A percentile compares a stretch with the other conserved stretches of the same genome.
Evolutionary conservation across 139 green algal species (phyloP).

Genomic region (Chlamydomonas urium): DNA sequence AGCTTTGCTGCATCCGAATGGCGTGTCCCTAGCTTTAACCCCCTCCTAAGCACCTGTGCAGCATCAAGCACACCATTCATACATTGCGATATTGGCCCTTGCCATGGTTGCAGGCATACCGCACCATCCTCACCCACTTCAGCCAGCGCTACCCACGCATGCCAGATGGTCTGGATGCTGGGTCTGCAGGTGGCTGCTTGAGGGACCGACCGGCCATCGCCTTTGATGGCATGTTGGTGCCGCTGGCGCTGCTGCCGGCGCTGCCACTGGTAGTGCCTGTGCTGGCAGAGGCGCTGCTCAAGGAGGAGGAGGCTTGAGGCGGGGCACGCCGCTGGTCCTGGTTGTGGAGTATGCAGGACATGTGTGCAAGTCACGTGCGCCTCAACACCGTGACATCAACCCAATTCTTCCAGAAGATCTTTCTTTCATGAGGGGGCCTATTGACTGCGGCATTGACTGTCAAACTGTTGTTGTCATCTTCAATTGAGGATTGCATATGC

Average conservation of each 20-base stretch:
- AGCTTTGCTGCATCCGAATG: neutral
- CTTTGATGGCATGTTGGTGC: constrained; percentile 48
- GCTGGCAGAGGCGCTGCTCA: neutral
- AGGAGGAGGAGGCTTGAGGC: constrained; percentile 6
- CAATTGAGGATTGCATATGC: too few species aligned
- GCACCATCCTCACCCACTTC: constrained; percentile 97
- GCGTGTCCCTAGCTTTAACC: neutral
- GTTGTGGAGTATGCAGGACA: too few species aligned
- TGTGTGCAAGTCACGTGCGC: too few species aligned
- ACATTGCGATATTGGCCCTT: too few species aligned
- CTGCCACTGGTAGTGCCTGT: constrained; percentile 25
- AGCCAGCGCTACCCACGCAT: constrained; percentile 91
- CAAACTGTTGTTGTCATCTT: too few species aligned
- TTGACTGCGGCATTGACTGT: too few species aligned
- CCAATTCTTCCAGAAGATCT: too few species aligned
- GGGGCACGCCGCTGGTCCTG: too few species aligned
- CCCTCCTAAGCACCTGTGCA: neutral
- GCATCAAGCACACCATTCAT: too few species aligned
- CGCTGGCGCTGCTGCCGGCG: constrained; percentile 35
- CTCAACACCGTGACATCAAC: too few species aligned
- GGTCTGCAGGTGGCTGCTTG: neutral
- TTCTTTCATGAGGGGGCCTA: too few species aligned
- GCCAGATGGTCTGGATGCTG: constrained; percentile 41
- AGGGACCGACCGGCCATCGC: constrained; percentile 8
- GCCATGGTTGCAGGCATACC: constrained; percentile 38